phyloP scores from a whole-genome alignment of 805 yeast genomes.

The Wickerhamiella australiensis region DNA sequence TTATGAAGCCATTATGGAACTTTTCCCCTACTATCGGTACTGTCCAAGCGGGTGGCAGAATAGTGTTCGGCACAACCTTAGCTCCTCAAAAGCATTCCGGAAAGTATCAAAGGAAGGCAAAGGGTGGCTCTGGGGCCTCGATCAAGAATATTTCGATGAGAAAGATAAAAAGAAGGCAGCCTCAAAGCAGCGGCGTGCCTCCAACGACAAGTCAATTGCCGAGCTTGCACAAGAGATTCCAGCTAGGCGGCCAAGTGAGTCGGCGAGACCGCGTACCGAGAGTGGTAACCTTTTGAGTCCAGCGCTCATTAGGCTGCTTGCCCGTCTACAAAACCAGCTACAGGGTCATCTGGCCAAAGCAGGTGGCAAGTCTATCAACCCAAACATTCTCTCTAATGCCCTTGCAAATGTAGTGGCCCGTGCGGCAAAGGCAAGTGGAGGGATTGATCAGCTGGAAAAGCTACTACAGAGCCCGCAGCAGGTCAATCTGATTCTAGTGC shows the following conservation, averaged over 20 bases:
- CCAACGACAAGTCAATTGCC: slow-evolving; percentile 25
- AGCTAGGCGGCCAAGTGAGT: slow-evolving; percentile 13
- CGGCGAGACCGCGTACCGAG: slow-evolving; percentile 11
- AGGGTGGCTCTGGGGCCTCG: slow-evolving; percentile 91
- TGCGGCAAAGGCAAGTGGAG: slow-evolving; percentile 58
- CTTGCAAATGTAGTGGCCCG: slow-evolving; percentile 86
- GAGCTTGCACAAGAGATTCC: slow-evolving; percentile 27
- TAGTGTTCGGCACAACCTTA: slow-evolving; percentile 79
- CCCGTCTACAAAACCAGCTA: slow-evolving; percentile 75
- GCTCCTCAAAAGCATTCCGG: slow-evolving; percentile 72
- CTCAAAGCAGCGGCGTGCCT: slow-evolving; percentile 24
- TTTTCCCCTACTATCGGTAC: slow-evolving; percentile 82
- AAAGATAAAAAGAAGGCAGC: slow-evolving; percentile 55
- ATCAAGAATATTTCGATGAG: slow-evolving; percentile 72
- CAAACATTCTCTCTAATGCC: slow-evolving; percentile 78
- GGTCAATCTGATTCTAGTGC: slow-evolving; percentile 14
- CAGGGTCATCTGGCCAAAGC: slow-evolving; percentile 70
- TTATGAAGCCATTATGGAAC: slow-evolving; percentile 70
- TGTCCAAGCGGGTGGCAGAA: slow-evolving; percentile 98
- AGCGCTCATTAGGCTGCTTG: slow-evolving; percentile 61
- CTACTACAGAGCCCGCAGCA: slow-evolving; percentile 17
- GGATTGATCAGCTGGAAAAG: slow-evolving; percentile 19
- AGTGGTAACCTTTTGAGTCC: slow-evolving; percentile 30
- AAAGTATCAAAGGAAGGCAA: slow-evolving; percentile 78
- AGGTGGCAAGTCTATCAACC: slow-evolving; percentile 46